These are phyloP conservation scores for Prunella vulgaris DNA, from an alignment of 257 asterid species.

Conservation along the genomic window DNA sequence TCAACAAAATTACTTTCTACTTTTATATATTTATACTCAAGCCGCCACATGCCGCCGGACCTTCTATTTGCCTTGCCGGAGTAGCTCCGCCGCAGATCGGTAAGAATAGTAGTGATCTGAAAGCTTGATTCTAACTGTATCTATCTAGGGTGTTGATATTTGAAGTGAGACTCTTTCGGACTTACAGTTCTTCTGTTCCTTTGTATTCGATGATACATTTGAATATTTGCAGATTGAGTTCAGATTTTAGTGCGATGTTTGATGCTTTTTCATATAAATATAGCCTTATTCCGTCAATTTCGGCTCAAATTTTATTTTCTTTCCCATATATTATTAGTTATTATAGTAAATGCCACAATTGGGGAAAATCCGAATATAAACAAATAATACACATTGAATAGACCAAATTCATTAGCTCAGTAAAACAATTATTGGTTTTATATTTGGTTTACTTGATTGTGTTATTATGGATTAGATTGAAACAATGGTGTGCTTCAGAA, in stretches of 20 bases:
- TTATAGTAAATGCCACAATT: no score
- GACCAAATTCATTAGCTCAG: background rate
- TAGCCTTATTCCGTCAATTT: background rate
- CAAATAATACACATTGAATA: background rate
- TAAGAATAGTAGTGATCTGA: background rate
- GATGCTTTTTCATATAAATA: background rate
- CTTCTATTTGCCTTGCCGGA: background rate
- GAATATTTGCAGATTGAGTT: background rate
- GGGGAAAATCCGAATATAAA: background rate
- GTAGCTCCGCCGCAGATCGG: background rate
- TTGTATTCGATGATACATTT: background rate
- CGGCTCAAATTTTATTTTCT: no score
- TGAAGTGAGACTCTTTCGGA: background rate
- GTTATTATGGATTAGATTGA: background rate
- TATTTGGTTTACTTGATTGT: background rate
- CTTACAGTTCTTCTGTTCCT: background rate
- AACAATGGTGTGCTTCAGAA: background rate
- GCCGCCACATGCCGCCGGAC: constrained; percentile 10
- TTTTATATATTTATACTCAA: background rate
- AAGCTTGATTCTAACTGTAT: background rate
- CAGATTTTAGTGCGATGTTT: background rate
- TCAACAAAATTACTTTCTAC: no score
- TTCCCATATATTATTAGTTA: background rate
- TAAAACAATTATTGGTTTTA: no score
- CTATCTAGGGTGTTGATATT: background rate